Conservation (phyloP, 352 stramenopile genomes). For the Phytophthora vignae region DNA sequence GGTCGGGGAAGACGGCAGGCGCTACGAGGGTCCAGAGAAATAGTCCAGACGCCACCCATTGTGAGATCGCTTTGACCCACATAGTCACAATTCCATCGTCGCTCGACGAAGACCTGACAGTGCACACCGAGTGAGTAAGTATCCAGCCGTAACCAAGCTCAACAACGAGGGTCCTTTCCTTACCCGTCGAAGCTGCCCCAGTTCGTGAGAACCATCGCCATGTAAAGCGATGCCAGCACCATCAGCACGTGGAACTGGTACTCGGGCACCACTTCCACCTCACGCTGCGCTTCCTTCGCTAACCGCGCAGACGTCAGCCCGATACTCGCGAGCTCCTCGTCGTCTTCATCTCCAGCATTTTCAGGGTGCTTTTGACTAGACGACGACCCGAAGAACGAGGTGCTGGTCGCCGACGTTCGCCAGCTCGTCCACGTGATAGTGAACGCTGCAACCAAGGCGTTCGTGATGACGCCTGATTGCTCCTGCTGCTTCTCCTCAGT, state of each 20-base stretch:
- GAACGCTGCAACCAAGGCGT: conserved; percentile 62
- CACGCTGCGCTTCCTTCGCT: conserved; percentile 18
- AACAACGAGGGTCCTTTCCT: too few relatives aligned
- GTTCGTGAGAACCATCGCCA: conserved; percentile 87
- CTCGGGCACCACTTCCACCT: conserved; percentile 49
- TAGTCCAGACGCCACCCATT: conserved; percentile 91
- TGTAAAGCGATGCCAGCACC: conserved; percentile 79
- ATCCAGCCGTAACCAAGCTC: not conserved
- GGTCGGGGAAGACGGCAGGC: conserved; percentile 90
- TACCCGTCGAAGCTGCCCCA: conserved; percentile 75
- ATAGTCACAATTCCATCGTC: conserved; percentile 86
- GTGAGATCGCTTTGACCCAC: conserved; percentile 95
- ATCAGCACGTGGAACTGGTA: conserved; percentile 84
- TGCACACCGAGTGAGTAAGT: conserved; percentile 7
- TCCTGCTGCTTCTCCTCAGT: conserved; percentile 44
- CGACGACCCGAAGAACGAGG: conserved; percentile 58
- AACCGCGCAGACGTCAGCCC: conserved; percentile 23
- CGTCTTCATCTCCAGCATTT: conserved; percentile 27
- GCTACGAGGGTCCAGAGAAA: conserved; percentile 96
- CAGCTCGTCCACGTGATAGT: conserved; percentile 78
- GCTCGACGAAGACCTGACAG: conserved; percentile 42
- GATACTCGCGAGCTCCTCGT: conserved; percentile 44
- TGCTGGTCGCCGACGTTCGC: conserved; percentile 71
- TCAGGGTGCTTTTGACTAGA: conserved; percentile 28
- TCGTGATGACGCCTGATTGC: conserved; percentile 53